Evolutionary conservation across 2,329 filamentous ascomycete genomes (phyloP).

Genomic region (Acephala macrosclerotiorum): DNA sequence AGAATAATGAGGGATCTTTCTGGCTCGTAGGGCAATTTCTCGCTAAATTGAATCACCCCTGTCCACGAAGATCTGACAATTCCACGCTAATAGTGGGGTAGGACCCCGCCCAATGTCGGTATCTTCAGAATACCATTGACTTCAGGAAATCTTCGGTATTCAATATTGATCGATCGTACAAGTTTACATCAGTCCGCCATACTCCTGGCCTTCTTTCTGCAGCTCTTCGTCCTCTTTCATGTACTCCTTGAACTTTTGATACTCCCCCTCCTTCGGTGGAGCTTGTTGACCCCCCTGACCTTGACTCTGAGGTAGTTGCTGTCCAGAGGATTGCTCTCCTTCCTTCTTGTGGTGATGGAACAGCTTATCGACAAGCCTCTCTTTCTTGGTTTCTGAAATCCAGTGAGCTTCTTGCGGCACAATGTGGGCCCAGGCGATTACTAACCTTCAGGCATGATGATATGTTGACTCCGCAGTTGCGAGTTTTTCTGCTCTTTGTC

Average conservation of each 20-base stretch:
- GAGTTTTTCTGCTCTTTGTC: too few relatives aligned
- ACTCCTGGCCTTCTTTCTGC: neutral
- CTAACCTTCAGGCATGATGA: too few relatives aligned
- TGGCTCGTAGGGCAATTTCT: neutral
- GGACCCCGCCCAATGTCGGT: neutral
- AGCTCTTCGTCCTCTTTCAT: neutral
- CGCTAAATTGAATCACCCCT: neutral
- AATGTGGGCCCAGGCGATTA: too few relatives aligned
- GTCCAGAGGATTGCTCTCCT: neutral
- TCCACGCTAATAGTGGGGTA: neutral
- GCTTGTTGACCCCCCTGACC: neutral
- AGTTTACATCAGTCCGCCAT: neutral
- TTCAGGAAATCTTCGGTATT: neutral
- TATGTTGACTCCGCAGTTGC: too few relatives aligned
- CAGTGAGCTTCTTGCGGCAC: too few relatives aligned
- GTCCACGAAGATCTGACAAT: neutral
- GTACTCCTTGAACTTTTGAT: neutral
- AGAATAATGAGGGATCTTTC: neutral
- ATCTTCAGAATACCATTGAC: neutral
- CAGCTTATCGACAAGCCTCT: too few relatives aligned
- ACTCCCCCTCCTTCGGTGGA: neutral
- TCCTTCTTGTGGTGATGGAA: too few relatives aligned
- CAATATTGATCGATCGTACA: neutral
- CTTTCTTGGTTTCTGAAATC: too few relatives aligned
- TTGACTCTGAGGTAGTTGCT: neutral